Percentiles rank a stretch among this genome's conserved stretches.
phyloP scores from a whole-genome alignment of 2,329 filamentous ascomycete species.

The Pezicula rhizophila region DNA sequence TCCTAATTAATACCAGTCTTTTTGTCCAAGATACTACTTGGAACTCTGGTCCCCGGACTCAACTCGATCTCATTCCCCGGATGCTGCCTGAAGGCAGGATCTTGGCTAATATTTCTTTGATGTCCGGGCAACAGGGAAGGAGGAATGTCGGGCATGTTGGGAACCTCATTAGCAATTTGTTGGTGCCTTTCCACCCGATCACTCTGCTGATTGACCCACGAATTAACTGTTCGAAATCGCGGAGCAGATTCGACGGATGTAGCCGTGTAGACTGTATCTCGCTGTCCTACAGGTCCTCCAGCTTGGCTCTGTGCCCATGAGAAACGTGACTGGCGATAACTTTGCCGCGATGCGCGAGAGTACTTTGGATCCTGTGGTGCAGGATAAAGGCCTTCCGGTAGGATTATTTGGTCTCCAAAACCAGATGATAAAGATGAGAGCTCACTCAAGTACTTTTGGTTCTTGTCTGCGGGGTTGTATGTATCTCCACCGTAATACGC shows the following conservation, averaged over 20 bases:
- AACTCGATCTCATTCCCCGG: conserved; percentile 26
- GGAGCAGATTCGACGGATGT: conserved; percentile 32
- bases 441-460: conserved; percentile 28
- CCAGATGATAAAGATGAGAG: conserved; percentile 58
- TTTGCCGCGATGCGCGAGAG: conserved; percentile 8
- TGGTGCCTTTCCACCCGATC: conserved; percentile 44
- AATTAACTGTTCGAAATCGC: conserved; percentile 51
- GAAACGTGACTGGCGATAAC: conserved; percentile 20
- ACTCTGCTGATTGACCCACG: conserved; percentile 61
- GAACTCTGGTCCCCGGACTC: conserved; percentile 19
- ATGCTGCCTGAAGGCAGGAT: conserved; percentile 24
- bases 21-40: conserved; percentile 25
- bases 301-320: conserved; percentile 21
- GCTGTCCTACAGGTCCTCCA: conserved; percentile 12
- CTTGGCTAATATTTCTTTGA: conserved; percentile 22
- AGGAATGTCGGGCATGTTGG: conserved; percentile 22
- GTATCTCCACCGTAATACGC: conserved; percentile 16
- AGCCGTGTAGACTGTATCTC: conserved; percentile 26
- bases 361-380: conserved; percentile 6
- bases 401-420: conserved; percentile 56
- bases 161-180: conserved; percentile 29
- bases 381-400: conserved; percentile 34
- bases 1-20: conserved; percentile 16
- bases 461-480: conserved; percentile 17
- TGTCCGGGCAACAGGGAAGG: conserved; percentile 13